phyloP scores from a whole-genome alignment of 345 rosid species.

The Lumnitzera littorea region DNA sequence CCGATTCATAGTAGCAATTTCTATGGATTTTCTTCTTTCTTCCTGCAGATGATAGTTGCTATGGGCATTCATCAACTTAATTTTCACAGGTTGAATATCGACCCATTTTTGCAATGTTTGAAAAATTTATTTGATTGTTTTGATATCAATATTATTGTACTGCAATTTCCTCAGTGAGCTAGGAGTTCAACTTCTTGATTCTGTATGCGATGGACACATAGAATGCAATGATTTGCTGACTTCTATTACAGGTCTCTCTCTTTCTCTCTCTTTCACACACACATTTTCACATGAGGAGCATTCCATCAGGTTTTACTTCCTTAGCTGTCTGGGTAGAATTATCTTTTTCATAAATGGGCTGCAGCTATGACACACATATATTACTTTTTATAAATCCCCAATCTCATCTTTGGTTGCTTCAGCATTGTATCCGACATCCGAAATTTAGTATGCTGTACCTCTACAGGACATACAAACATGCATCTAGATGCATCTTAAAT shows the following conservation, averaged over 20 bases:
- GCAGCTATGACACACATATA: too few relatives aligned
- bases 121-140: neutral
- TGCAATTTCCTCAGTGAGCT: slow-evolving; percentile 35
- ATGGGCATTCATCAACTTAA: slow-evolving; percentile 83
- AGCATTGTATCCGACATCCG: too few relatives aligned
- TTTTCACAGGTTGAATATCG: slow-evolving; percentile 59
- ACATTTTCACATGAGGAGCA: too few relatives aligned
- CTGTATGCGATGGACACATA: slow-evolving; percentile 52
- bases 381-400: too few relatives aligned
- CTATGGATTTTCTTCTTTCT: slow-evolving; percentile 2
- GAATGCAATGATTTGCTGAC: slow-evolving; percentile 70
- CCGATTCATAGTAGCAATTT: neutral
- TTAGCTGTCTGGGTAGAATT: too few relatives aligned
- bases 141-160: neutral
- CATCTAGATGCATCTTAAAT: too few relatives aligned
- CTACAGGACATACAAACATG: too few relatives aligned
- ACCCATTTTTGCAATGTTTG: neutral
- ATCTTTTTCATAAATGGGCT: too few relatives aligned
- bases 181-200: slow-evolving; percentile 63
- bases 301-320: too few relatives aligned
- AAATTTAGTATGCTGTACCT: too few relatives aligned
- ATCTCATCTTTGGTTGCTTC: too few relatives aligned
- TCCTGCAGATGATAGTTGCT: slow-evolving; percentile 56
- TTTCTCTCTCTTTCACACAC: slow-evolving; percentile 1
- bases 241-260: slow-evolving; percentile 62